These are phyloP conservation scores for Clathrus columnatus DNA, from an alignment of 768 basidiomycete species.

Conservation along the genomic window DNA sequence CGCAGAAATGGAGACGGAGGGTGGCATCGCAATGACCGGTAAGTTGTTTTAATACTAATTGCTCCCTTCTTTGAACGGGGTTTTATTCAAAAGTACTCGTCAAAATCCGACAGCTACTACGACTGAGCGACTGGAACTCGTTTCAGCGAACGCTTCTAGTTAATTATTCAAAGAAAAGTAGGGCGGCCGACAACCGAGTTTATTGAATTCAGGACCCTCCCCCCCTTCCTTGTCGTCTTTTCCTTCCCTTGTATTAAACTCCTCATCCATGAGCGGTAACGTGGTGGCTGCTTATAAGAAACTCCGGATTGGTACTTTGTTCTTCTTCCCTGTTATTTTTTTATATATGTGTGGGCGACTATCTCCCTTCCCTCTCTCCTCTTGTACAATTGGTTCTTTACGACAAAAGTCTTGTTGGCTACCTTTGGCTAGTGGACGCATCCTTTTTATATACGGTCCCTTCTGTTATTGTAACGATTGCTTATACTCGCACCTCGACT, in stretches of 20 bases:
- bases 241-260: neutral
- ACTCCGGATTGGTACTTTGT: conserved; percentile 8
- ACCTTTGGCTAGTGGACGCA: neutral
- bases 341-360: neutral
- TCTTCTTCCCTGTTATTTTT: neutral
- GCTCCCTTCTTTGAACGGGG: conserved; percentile 1
- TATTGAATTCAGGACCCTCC: neutral
- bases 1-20: conserved; percentile 77
- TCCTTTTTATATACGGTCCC: too few relatives aligned
- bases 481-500: too few relatives aligned
- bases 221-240: neutral
- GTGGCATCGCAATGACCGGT: conserved; percentile 51
- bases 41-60: conserved; percentile 2
- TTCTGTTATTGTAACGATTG: too few relatives aligned
- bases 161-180: neutral
- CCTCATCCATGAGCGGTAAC: conserved; percentile 10
- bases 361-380: too few relatives aligned
- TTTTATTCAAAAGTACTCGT: conserved; percentile 8
- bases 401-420: conserved; percentile 9
- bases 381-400: conserved; percentile 9
- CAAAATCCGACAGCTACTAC: conserved; percentile 11
- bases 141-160: conserved; percentile 1
- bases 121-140: conserved; percentile 7
- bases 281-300: conserved; percentile 10
- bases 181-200: neutral